Conservation (phyloP, 2,329 filamentous ascomycete species). For the Chrysoporthe cubensis region DNA sequence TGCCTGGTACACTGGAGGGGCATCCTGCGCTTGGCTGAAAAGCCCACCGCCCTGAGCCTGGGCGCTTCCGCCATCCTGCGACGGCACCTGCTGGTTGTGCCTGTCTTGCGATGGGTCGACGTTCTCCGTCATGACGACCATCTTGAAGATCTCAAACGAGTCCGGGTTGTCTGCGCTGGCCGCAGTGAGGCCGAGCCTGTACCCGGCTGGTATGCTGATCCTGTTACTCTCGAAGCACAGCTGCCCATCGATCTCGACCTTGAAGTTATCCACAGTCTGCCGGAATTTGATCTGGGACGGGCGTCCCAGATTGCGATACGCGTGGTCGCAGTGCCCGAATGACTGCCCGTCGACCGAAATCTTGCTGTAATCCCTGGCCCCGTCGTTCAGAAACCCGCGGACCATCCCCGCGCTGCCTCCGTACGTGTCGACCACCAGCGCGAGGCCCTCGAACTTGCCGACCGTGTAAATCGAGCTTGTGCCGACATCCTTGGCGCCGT, state of each 20-base stretch:
- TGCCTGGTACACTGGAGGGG: conserved; percentile 34
- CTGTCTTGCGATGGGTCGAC: conserved; percentile 36
- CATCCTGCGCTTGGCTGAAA: conserved; percentile 37
- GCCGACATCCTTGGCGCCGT: conserved; percentile 67
- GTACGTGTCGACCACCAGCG: conserved; percentile 82
- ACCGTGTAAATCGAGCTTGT: conserved; percentile 83
- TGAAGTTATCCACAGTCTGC: conserved; percentile 67
- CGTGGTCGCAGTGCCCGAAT: conserved; percentile 90
- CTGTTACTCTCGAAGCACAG: conserved; percentile 84
- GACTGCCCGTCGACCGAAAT: conserved; percentile 80
- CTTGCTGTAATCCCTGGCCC: conserved; percentile 78
- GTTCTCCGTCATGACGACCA: conserved; percentile 69
- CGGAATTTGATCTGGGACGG: conserved; percentile 77
- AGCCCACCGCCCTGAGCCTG: conserved; percentile 34
- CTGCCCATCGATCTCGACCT: conserved; percentile 78
- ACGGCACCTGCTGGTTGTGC: conserved; percentile 32
- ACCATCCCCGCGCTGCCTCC: conserved; percentile 78
- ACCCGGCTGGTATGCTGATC: conserved; percentile 77
- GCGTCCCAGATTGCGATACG: conserved; percentile 88
- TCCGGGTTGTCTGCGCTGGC: conserved; percentile 90
- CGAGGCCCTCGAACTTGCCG: conserved; percentile 86
- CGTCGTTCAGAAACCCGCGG: conserved; percentile 93
- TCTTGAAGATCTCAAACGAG: conserved; percentile 91
- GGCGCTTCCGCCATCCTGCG: conserved; percentile 38
- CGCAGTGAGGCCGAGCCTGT: conserved; percentile 85